A percentile compares a stretch with the other conserved stretches of the same genome.
These are phyloP conservation scores for Lentinula sp. DNA, from an alignment of 768 basidiomycete species.

Conservation along the genomic window DNA sequence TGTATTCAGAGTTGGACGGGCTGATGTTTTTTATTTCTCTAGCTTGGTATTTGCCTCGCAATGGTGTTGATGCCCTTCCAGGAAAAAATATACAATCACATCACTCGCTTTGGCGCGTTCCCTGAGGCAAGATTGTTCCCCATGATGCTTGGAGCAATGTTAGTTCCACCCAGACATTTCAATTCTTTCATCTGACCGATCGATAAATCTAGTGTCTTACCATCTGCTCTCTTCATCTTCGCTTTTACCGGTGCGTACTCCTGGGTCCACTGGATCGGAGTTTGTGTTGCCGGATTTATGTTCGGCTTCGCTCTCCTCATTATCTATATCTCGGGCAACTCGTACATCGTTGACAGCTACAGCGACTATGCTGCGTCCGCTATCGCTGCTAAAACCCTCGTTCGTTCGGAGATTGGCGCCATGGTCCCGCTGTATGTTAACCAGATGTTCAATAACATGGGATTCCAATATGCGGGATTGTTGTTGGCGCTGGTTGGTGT, in stretches of 20 bases:
- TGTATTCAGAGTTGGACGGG: background rate
- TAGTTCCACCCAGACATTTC: conserved; percentile 10
- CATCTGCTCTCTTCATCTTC: conserved; percentile 36
- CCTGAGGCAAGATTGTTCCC: conserved; percentile 38
- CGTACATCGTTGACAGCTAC: conserved; percentile 40
- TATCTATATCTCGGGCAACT: conserved; percentile 37
- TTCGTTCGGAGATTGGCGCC: conserved; percentile 30
- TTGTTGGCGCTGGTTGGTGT: conserved; percentile 27
- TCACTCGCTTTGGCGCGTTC: conserved; percentile 28
- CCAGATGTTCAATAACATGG: conserved; percentile 36
- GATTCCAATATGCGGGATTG: conserved; percentile 33
- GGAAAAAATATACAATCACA: conserved; percentile 25
- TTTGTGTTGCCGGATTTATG: conserved; percentile 28
- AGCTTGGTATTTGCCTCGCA: conserved; percentile 30
- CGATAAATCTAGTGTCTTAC: conserved; percentile 21
- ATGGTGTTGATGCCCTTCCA: conserved; percentile 24
- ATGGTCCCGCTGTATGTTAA: conserved; percentile 32
- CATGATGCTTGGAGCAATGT: conserved; percentile 36
- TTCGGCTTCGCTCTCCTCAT: conserved; percentile 38
- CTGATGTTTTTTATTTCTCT: background rate
- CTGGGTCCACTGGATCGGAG: conserved; percentile 33
- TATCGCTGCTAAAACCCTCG: conserved; percentile 37
- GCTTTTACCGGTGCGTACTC: conserved; percentile 37
- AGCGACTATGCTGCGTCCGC: conserved; percentile 36
- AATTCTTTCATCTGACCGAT: background rate